These are phyloP conservation scores for Nicotiana tabacum DNA, from an alignment of 257 asterid genomes.

Conservation along the genomic window DNA sequence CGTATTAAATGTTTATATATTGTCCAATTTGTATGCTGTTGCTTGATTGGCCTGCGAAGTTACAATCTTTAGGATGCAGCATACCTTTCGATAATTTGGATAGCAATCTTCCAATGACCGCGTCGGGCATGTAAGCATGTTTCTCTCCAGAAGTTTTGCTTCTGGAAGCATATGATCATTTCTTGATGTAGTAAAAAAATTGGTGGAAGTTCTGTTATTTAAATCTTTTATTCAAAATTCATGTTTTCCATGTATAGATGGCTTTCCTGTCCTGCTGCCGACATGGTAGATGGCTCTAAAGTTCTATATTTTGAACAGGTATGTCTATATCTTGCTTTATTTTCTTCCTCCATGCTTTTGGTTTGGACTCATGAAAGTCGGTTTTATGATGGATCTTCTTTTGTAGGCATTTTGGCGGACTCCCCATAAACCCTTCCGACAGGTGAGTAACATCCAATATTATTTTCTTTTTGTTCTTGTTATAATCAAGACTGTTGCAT, in stretches of 20 bases:
- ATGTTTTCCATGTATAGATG: conserved; percentile 44
- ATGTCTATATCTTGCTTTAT: not conserved
- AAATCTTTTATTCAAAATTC: not conserved
- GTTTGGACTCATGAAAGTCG: not conserved
- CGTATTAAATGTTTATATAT: not conserved
- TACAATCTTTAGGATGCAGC: conserved; percentile 3
- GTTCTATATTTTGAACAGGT: conserved; percentile 95
- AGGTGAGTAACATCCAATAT: conserved; percentile 39
- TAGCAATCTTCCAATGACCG: not conserved
- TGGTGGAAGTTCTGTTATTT: not conserved
- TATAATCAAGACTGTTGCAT: not conserved
- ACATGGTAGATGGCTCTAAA: conserved; percentile 95
- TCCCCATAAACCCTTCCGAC: conserved; percentile 89
- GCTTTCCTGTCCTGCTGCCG: conserved; percentile 92
- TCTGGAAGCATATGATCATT: not conserved
- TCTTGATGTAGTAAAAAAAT: not conserved
- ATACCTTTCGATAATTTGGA: not conserved
- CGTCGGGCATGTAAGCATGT: not conserved
- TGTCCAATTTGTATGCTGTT: not conserved
- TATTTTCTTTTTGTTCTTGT: not conserved
- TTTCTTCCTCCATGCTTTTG: not conserved
- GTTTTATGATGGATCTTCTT: not conserved
- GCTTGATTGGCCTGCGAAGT: not conserved
- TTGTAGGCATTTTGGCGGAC: conserved; percentile 96
- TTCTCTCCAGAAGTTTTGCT: not conserved